These are phyloP conservation scores for Stylonectria norvegica DNA, from an alignment of 2,329 filamentous ascomycete genomes.

Conservation along the genomic window DNA sequence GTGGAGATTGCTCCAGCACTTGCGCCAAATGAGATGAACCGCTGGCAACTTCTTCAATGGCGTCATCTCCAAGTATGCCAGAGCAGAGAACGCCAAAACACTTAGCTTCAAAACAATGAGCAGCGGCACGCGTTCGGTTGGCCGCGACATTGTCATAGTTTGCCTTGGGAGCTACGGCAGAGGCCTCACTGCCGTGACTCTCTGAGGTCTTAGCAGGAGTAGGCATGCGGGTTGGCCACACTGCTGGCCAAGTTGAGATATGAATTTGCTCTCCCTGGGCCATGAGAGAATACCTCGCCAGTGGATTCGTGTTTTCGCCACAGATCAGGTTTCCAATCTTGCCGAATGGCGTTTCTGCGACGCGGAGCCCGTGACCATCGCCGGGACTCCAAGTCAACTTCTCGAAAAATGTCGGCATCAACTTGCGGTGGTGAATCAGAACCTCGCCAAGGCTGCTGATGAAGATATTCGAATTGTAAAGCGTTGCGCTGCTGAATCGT, in stretches of 20 bases:
- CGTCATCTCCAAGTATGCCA: slow-evolving; percentile 38
- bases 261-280: slow-evolving; percentile 55
- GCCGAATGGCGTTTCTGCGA: slow-evolving; percentile 44
- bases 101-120: slow-evolving; percentile 57
- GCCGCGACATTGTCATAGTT: slow-evolving; percentile 54
- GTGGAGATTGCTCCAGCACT: slow-evolving; percentile 36
- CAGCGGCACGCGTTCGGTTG: slow-evolving; percentile 49
- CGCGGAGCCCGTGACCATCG: slow-evolving; percentile 47
- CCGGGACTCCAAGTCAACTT: slow-evolving; percentile 53
- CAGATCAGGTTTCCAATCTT: slow-evolving; percentile 51
- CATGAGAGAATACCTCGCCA: slow-evolving; percentile 51
- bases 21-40: slow-evolving; percentile 27
- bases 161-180: background rate
- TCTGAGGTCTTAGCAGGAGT: background rate
- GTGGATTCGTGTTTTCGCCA: slow-evolving; percentile 56
- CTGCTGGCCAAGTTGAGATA: slow-evolving; percentile 52
- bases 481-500: slow-evolving; percentile 39
- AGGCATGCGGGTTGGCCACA: slow-evolving; percentile 46
- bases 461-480: slow-evolving; percentile 52
- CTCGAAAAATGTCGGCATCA: slow-evolving; percentile 55
- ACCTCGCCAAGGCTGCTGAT: slow-evolving; percentile 43
- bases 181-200: background rate
- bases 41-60: slow-evolving; percentile 32
- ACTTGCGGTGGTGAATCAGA: slow-evolving; percentile 50
- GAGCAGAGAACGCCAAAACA: slow-evolving; percentile 52